Evolutionary conservation across 2,329 filamentous ascomycete species (phyloP), one percentile per base, ranked within the genome.

Genomic region (Pseudopithomyces chartarum): DNA sequence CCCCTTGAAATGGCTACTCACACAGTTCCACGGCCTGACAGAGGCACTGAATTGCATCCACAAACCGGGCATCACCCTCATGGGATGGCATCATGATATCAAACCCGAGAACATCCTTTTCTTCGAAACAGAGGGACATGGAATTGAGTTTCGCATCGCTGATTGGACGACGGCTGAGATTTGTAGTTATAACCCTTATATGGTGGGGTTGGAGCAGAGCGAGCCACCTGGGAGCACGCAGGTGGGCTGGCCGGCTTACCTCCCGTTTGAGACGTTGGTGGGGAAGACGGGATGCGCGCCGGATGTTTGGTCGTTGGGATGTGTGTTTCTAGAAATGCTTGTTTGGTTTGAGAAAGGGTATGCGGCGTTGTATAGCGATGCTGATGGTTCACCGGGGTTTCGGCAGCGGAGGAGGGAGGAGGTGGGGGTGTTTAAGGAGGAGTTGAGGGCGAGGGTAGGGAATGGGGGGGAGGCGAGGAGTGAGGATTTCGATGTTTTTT

Each of bases 241-340:
- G 10, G 20, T 19, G 20, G 39, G 39, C 10, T 42, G 39, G 39
- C 39, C 39, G 7, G 39, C 39, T 42, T 42, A 42, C 39, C 39
- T 42, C n/a, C 39, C 39, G 3, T 11, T 6, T 6, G 19, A 19
- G 19, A 19, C 39, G 39, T n/a, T 7, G 6, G 2, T 10, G 3
- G 15, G 43, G 23, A 1, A 20, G 17, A 19, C 53, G 47, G 2
- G 19, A 5, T 22, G 26, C 29, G 12, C 39, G 39, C 39, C 39
- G 10, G 46, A 56, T 39, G 15, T 56, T 4, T 51, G 50, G 50
- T 46, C 50, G 20, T 29, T 53, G 13, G 50, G 50, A 15, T 53
- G 50, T 22, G 32, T 53, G 3, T 36, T 44, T 13, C n/a, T 53
- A n/a, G 50, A 53, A n/a, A 8, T 45, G 50, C n/a, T 44, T 6